Base-by-base conservation (phyloP, 2,329 filamentous ascomycete genomes). In the Sarocladium oryzae region DNA sequence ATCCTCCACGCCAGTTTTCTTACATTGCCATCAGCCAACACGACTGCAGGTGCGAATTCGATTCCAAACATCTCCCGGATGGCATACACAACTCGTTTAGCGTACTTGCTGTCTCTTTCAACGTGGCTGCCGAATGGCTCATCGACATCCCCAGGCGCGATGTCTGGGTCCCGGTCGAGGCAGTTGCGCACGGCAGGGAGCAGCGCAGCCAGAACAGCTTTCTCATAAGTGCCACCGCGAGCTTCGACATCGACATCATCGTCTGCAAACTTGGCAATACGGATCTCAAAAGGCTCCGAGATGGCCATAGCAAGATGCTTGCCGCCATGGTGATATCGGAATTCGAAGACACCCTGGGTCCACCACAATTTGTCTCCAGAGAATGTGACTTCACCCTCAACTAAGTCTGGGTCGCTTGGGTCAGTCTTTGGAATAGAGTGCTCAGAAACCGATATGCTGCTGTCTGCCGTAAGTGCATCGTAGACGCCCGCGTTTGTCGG, bases 1-100 rank as follows among this genome's bases (percentile, higher is more conserved):
- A 99, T 88, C 62, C 93, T 81, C 91, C 92, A 96, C 5, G 91
- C 90, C 56, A 99, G 73, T 64, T 95, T 96, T 62, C 79, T 82
- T 54, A 97, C 88, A 59, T 85, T 95, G 5, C 93, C 89, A 70
- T 99, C 93, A 0, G 91, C 90, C 50, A 88, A 83, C 28, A 99
- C 93, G 1, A 97, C 92, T 40, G 89, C 89, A 0, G 91, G 86
- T 2, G 93, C 89, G 63, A 99, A 91, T 66, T 99, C 93, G 54
- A 99, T 88, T 49, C 91, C 93, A 66, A 99, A 95, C 90, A 96
- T 96, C 65, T 95, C 88, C 56, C 88, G 86, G 24, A 99, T 89
- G 4, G 91, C 93, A 66, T 95, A 97, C 0, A 97, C 91, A 10
- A 97, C 87, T 37, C 93, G 76, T 67, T 84, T 88, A 1, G 92